A percentile compares a stretch with the other conserved stretches of the same genome.
These are phyloP conservation scores for Amylocystis lapponica DNA, from an alignment of 768 basidiomycete species.

Conservation along the genomic window DNA sequence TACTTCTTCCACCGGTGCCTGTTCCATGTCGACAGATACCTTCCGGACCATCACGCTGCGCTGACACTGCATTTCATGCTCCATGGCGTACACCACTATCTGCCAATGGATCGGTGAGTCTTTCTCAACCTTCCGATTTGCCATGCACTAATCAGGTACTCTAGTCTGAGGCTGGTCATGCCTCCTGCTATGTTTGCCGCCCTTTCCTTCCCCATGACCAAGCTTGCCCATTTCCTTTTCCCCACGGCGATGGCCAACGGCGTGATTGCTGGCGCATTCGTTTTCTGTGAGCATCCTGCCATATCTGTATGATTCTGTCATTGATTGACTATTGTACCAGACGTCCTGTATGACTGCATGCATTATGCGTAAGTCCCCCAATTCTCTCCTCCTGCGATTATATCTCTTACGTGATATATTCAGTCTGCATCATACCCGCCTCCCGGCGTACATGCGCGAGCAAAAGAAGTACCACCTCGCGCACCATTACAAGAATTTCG, in stretches of 20 bases:
- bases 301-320: constrained; percentile 3
- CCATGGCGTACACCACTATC: constrained; percentile 96
- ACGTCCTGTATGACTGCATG: constrained; percentile 84
- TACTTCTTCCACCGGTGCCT: constrained; percentile 93
- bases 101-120: constrained; percentile 89
- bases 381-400: too few species aligned
- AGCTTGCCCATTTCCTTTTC: constrained; percentile 77
- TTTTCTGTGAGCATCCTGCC: constrained; percentile 51
- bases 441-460: constrained; percentile 81
- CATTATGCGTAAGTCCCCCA: constrained; percentile 73
- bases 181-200: constrained; percentile 78
- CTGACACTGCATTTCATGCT: constrained; percentile 86
- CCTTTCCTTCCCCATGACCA: constrained; percentile 83
- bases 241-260: constrained; percentile 84
- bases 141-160: too few species aligned
- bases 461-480: constrained; percentile 98
- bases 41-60: constrained; percentile 80
- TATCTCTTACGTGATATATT: too few species aligned
- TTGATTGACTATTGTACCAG: constrained; percentile 29
- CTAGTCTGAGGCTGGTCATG: constrained; percentile 91
- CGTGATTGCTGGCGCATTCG: constrained; percentile 74
- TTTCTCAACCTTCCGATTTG: too few species aligned
- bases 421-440: constrained; percentile 78
- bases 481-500: constrained; percentile 98
- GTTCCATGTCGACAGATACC: constrained; percentile 86